phyloP scores from a whole-genome alignment of 2,329 filamentous ascomycete species.

The Nannizziopsis barbatae region DNA sequence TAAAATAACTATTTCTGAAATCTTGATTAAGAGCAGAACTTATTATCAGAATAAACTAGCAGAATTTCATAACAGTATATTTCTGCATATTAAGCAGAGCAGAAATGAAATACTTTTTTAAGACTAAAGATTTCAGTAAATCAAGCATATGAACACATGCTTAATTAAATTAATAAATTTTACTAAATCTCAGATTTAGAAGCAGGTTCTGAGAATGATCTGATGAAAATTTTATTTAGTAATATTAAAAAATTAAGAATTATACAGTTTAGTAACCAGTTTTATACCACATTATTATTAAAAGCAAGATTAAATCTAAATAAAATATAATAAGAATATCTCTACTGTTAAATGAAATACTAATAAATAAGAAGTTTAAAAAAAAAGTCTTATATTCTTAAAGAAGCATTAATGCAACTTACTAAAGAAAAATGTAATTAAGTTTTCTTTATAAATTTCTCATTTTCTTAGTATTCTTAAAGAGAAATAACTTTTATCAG shows the following conservation, averaged over 20 bases:
- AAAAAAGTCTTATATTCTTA: slow-evolving; percentile 1
- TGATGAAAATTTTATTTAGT: slow-evolving; percentile 32
- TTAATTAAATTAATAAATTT: slow-evolving; percentile 36
- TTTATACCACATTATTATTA: slow-evolving; percentile 28
- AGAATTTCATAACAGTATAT: slow-evolving; percentile 30
- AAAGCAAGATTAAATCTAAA: slow-evolving; percentile 11
- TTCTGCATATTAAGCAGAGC: slow-evolving; percentile 31
- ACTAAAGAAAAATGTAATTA: slow-evolving; percentile 23
- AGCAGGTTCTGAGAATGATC: too few relatives aligned
- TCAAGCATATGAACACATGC: slow-evolving; percentile 27
- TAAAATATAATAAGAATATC: slow-evolving; percentile 24
- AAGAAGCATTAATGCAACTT: slow-evolving; percentile 25
- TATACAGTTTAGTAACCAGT: slow-evolving; percentile 47
- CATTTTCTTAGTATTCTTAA: slow-evolving; percentile 24
- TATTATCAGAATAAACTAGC: slow-evolving; percentile 26
- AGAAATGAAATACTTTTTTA: slow-evolving; percentile 25
- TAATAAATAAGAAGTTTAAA: slow-evolving; percentile 11
- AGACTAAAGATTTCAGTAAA: slow-evolving; percentile 30
- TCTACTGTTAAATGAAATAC: slow-evolving; percentile 28
- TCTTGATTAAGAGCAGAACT: slow-evolving; percentile 16
- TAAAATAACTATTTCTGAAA: slow-evolving; percentile 13
- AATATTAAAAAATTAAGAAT: slow-evolving; percentile 34
- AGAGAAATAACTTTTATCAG: slow-evolving; percentile 25
- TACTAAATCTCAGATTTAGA: slow-evolving; percentile 26
- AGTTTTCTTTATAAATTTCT: slow-evolving; percentile 12